A percentile compares a stretch with the other conserved stretches of the same genome.
Conservation (phyloP, 192 early-diverging fungal genomes). For the Backusella sp. region DNA sequence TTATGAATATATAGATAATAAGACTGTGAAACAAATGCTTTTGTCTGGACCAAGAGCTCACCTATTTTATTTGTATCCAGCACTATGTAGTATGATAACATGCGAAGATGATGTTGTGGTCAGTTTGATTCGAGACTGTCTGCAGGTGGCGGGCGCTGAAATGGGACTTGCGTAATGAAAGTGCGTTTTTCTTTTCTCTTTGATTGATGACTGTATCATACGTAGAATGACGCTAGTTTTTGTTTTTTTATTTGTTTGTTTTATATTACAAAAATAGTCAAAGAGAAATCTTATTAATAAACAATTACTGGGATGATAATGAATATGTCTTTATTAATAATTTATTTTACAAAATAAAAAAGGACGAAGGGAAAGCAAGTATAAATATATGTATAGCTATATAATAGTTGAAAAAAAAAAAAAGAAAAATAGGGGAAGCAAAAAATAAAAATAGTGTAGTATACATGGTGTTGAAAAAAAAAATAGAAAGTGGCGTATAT, state of each 20-base stretch:
- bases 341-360: constrained; percentile 8
- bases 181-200: neutral
- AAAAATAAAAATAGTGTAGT: neutral
- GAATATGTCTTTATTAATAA: neutral
- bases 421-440: neutral
- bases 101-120: constrained; percentile 43
- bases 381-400: constrained; percentile 3
- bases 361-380: neutral
- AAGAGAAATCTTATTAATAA: neutral
- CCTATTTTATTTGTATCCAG: constrained; percentile 67
- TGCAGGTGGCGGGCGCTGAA: constrained; percentile 27
- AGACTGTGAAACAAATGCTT: constrained; percentile 45
- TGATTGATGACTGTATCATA: neutral
- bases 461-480: constrained; percentile 3
- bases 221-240: constrained; percentile 1
- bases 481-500: neutral
- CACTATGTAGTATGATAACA: constrained; percentile 57
- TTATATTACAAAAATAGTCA: neutral
- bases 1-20: constrained; percentile 27
- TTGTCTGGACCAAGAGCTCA: constrained; percentile 61
- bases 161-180: constrained; percentile 25
- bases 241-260: constrained; percentile 7
- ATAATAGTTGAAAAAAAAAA: neutral
- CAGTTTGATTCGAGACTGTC: constrained; percentile 26
- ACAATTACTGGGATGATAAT: neutral